Conservation (phyloP, 257 asterid genomes). For the Misopates orontium region DNA sequence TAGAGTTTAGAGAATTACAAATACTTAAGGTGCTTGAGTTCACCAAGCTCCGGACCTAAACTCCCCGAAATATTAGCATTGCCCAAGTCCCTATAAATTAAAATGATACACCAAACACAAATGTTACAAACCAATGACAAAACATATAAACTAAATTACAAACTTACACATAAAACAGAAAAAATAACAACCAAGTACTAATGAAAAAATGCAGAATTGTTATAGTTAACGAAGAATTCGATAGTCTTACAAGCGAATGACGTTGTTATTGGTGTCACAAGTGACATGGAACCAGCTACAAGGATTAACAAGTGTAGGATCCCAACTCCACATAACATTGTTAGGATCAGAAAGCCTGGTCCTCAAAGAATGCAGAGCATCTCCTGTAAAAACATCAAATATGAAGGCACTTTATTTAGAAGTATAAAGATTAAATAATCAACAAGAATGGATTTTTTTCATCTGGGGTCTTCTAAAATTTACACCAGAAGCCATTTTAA, state of each 20-base stretch:
- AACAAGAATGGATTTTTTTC: not conserved
- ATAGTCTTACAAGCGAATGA: slow-evolving; percentile 76
- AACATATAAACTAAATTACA: not conserved
- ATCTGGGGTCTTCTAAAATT: slow-evolving; percentile 19
- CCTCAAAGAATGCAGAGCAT: slow-evolving; percentile 58
- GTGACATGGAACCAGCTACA: slow-evolving; percentile 84
- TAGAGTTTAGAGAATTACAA: slow-evolving; percentile 49
- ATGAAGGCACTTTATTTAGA: slow-evolving; percentile 10
- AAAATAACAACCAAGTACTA: not conserved
- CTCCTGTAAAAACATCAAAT: slow-evolving; percentile 29
- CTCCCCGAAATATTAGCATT: slow-evolving; percentile 86
- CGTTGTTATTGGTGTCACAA: slow-evolving; percentile 69
- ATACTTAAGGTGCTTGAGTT: slow-evolving; percentile 80
- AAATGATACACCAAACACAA: not conserved
- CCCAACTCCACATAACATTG: slow-evolving; percentile 69
- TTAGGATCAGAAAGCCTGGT: slow-evolving; percentile 58
- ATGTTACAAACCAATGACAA: not conserved
- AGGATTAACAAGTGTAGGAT: slow-evolving; percentile 58
- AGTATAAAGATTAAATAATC: not conserved
- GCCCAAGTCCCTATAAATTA: slow-evolving; percentile 79
- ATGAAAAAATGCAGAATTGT: too few relatives aligned
- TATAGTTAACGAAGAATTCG: not conserved
- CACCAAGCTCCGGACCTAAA: slow-evolving; percentile 82
- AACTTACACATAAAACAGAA: not conserved
- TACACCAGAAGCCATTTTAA: not conserved